Percentiles rank a stretch among this genome's conserved stretches.
These are phyloP conservation scores for Nakazawaea pomicola DNA, from an alignment of 805 yeast species.

Conservation along the genomic window DNA sequence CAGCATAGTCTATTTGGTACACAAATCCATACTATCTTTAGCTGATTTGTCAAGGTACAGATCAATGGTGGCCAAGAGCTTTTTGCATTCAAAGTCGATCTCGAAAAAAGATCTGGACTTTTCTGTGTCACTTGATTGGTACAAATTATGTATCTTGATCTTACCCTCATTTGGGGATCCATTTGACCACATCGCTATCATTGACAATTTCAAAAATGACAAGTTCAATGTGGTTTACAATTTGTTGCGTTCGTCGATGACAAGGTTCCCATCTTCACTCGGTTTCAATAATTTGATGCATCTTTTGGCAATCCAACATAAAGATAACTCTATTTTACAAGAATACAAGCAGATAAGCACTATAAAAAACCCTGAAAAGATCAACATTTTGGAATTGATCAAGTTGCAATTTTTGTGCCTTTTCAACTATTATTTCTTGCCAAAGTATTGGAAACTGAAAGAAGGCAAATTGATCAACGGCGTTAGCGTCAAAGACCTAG, in stretches of 20 bases:
- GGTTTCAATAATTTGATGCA: constrained; percentile 43
- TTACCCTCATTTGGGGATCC: constrained; percentile 69
- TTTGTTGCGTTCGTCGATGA: constrained; percentile 50
- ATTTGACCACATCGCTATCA: constrained; percentile 54
- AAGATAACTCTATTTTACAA: constrained; percentile 25
- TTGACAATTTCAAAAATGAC: constrained; percentile 45
- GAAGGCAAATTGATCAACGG: constrained; percentile 25
- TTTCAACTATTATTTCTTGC: constrained; percentile 34
- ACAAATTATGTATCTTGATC: constrained; percentile 48
- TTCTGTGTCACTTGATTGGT: constrained; percentile 39
- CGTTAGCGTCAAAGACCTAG: constrained; percentile 23
- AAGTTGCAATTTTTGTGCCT: constrained; percentile 27
- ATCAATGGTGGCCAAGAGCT: constrained; percentile 40
- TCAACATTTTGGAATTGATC: constrained; percentile 26
- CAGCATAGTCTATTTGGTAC: constrained; percentile 35
- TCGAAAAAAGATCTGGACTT: constrained; percentile 32
- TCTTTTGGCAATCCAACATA: constrained; percentile 30
- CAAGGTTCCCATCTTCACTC: constrained; percentile 43
- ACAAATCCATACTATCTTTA: constrained; percentile 45
- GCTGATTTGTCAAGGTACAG: constrained; percentile 60
- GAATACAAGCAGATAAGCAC: constrained; percentile 18
- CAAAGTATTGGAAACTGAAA: constrained; percentile 32
- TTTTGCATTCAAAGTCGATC: constrained; percentile 25
- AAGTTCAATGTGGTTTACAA: constrained; percentile 45
- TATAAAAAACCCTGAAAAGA: constrained; percentile 16